Base-by-base conservation (phyloP, 2,329 filamentous ascomycete genomes). In the Penicillium sp. region DNA sequence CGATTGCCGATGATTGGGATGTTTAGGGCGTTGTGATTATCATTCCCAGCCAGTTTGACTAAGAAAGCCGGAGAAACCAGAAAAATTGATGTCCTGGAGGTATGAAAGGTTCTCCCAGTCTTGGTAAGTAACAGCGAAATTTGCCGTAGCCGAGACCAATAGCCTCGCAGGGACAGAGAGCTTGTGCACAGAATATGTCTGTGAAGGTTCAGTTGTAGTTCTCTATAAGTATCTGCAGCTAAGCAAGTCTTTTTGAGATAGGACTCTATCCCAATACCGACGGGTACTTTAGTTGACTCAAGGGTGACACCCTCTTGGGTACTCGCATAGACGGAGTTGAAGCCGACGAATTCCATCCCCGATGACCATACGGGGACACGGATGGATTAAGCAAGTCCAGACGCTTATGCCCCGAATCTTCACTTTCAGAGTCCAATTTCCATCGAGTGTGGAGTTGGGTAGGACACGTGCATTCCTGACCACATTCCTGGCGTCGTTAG, bases 41-140 rank as follows among this genome's bases (percentile, higher is more conserved):
- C 20, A 23, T 23, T 23, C 32, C 18, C n/a, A 9, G 13, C 82
- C 84, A 4, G 81, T 80, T 0, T 84, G 82, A 5, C 81, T 84
- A 33, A 80, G 78, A 64, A 87, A 87, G 2, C 75, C 82, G 46
- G 77, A 78, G 51, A 77, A 76, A 6, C 81, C 83, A 9, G 81
- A 75, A 60, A 90, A 28, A 28, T 65, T 69, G 31, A 90, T 74
- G 56, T 90, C 87, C 48, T 86, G 75, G 3, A 80, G 79, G 68
- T 91, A 91, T 49, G 84, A 83, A 62, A 86, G 90, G 33, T 78
- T 81, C 43, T 81, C 70, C 86, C 86, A 91, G 64, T 91, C 87
- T 18, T 84, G 75, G 57, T 84, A 88, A 0, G 82, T 89, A 65
- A 90, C 81, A 74, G 63, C 87, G 91, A 72, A 88, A 91, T 8